Percentiles rank a stretch among this genome's conserved stretches.
Conservation (phyloP, 2,329 filamentous ascomycete species). For the Penicillium polonicum region DNA sequence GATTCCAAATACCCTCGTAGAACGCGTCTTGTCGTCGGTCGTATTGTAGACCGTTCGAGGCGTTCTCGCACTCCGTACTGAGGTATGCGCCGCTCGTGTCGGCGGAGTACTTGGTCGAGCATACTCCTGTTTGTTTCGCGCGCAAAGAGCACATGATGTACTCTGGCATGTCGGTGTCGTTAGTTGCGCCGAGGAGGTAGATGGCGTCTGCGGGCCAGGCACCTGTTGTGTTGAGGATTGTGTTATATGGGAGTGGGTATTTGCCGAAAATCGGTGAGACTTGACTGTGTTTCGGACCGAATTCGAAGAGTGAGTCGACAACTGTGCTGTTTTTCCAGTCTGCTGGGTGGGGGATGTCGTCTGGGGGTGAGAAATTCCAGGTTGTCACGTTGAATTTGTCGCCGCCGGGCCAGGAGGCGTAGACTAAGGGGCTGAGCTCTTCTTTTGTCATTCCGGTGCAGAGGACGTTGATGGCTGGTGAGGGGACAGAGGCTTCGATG, state of each 20-base stretch:
- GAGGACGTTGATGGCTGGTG: constrained; percentile 68
- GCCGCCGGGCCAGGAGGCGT: constrained; percentile 56
- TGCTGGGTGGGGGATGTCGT: constrained; percentile 39
- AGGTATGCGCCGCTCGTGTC: constrained; percentile 60
- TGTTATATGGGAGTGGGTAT: constrained; percentile 63
- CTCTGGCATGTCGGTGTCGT: constrained; percentile 31
- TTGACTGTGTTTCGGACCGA: constrained; percentile 55
- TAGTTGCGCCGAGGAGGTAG: constrained; percentile 62
- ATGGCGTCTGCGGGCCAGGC: constrained; percentile 53
- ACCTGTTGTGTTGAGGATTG: constrained; percentile 57
- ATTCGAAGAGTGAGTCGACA: constrained; percentile 70
- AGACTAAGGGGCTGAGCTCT: constrained; percentile 66
- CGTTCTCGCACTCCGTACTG: constrained; percentile 62
- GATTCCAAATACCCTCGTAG: constrained; percentile 33
- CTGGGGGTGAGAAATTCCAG: constrained; percentile 30
- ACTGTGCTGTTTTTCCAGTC: constrained; percentile 56
- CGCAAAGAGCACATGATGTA: constrained; percentile 69
- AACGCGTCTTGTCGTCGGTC: constrained; percentile 41
- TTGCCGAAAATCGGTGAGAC: constrained; percentile 56
- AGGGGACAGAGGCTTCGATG: constrained; percentile 66
- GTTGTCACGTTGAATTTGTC: constrained; percentile 29
- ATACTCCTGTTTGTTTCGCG: constrained; percentile 63
- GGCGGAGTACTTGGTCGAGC: constrained; percentile 60
- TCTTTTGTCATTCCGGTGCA: constrained; percentile 64
- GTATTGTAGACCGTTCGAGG: constrained; percentile 57